phyloP scores from a whole-genome alignment of 2,329 filamentous ascomycete species.

The Clonostachys rosea region DNA sequence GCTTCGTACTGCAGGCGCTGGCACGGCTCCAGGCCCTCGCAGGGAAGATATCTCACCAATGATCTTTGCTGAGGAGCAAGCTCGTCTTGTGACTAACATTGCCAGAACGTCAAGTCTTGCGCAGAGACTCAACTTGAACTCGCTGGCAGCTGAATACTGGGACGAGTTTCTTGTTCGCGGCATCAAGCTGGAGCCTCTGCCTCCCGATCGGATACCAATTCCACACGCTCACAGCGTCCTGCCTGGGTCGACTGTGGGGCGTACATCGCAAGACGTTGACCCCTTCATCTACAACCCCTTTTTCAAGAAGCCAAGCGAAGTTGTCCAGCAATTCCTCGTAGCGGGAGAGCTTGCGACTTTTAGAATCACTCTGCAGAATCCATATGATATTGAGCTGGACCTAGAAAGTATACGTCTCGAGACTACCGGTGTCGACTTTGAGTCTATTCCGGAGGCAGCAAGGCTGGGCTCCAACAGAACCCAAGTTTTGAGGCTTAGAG shows the following conservation, averaged over 20 bases:
- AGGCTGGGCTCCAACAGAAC: slow-evolving; percentile 77
- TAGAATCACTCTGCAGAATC: slow-evolving; percentile 83
- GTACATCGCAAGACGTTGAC: slow-evolving; percentile 60
- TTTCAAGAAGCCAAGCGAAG: slow-evolving; percentile 59
- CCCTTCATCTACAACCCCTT: slow-evolving; percentile 98
- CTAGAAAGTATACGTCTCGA: slow-evolving; percentile 78
- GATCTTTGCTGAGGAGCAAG: slow-evolving; percentile 77
- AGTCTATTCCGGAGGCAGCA: slow-evolving; percentile 58
- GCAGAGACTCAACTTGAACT: slow-evolving; percentile 64
- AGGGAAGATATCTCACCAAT: slow-evolving; percentile 65
- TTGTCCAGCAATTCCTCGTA: slow-evolving; percentile 65
- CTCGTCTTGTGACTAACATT: slow-evolving; percentile 79
- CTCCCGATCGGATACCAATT: slow-evolving; percentile 57
- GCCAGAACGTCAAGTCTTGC: slow-evolving; percentile 77
- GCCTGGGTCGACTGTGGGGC: slow-evolving; percentile 41
- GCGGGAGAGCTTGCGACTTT: slow-evolving; percentile 75
- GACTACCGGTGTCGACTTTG: slow-evolving; percentile 68
- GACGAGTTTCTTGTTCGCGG: slow-evolving; percentile 88
- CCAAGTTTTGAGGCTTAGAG: slow-evolving; percentile 69
- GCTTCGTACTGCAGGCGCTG: slow-evolving; percentile 75
- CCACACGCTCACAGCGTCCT: slow-evolving; percentile 56
- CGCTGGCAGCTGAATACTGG: slow-evolving; percentile 85
- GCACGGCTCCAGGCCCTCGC: slow-evolving; percentile 67
- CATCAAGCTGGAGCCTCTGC: slow-evolving; percentile 63
- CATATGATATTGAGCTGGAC: slow-evolving; percentile 88